phyloP scores from a whole-genome alignment of 2,329 filamentous ascomycete species.

The Neofusicoccum sp. region DNA sequence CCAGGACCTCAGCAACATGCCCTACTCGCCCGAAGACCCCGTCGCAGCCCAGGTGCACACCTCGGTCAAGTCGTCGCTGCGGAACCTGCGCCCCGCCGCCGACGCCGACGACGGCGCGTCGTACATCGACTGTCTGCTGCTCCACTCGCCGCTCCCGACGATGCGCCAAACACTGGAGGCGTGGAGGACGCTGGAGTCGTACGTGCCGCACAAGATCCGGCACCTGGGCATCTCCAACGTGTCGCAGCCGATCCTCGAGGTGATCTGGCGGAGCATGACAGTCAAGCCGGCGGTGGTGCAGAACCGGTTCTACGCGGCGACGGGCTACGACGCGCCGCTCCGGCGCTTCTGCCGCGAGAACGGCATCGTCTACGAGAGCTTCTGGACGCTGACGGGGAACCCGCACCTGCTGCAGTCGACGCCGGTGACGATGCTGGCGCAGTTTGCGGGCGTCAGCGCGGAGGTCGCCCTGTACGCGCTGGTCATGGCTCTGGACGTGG shows the following conservation, averaged over 20 bases:
- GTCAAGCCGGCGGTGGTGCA: conserved; percentile 66
- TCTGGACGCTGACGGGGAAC: conserved; percentile 63
- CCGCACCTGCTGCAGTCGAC: conserved; percentile 48
- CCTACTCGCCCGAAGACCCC: conserved; percentile 59
- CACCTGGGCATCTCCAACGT: conserved; percentile 75
- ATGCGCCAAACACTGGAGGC: conserved; percentile 57
- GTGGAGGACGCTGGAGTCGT: conserved; percentile 65
- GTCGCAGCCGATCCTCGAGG: conserved; percentile 55
- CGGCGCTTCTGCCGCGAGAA: conserved; percentile 56
- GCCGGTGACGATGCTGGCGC: conserved; percentile 53
- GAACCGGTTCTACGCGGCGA: conserved; percentile 67
- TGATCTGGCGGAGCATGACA: conserved; percentile 48
- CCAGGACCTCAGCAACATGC: conserved; percentile 60
- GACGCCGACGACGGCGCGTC: conserved; percentile 37
- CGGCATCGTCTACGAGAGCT: conserved; percentile 57
- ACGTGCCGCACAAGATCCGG: conserved; percentile 61
- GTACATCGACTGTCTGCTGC: conserved; percentile 59
- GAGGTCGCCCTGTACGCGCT: conserved; percentile 56
- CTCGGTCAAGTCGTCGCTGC: conserved; percentile 66
- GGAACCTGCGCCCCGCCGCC: conserved; percentile 51
- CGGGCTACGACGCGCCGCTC: conserved; percentile 59
- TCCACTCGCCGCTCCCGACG: conserved; percentile 57
- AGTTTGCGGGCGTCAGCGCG: conserved; percentile 39
- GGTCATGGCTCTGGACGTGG: conserved; percentile 53
- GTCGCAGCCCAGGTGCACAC: conserved; percentile 64